Conservation (phyloP, 345 rosid genomes). For the Brassica incana region DNA sequence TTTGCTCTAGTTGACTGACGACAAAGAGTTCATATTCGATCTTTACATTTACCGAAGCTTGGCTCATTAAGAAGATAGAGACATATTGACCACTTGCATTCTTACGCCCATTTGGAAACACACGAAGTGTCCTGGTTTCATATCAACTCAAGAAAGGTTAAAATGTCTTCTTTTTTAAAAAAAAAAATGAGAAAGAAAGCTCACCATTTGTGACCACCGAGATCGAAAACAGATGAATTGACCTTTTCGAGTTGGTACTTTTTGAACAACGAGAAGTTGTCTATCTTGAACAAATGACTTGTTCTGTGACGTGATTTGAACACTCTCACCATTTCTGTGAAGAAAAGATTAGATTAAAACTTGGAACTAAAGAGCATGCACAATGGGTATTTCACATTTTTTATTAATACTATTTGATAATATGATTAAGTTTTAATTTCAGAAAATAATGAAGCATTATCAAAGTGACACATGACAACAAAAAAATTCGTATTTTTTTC, state of each 20-base stretch:
- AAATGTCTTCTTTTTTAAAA: background rate
- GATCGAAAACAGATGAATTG: slow-evolving; percentile 23
- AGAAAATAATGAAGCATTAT: too few species aligned
- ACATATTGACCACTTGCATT: background rate
- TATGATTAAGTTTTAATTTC: too few species aligned
- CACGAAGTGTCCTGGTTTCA: slow-evolving; percentile 16
- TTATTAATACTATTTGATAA: too few species aligned
- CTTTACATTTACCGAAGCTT: background rate
- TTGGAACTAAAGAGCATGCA: background rate
- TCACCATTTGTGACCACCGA: slow-evolving; percentile 25
- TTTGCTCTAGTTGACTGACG: background rate
- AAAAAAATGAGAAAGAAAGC: background rate
- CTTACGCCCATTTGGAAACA: slow-evolving; percentile 14
- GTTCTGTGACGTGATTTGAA: slow-evolving; percentile 15
- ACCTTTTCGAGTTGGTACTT: background rate
- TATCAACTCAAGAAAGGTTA: background rate
- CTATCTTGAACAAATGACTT: slow-evolving; percentile 40
- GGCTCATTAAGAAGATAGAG: slow-evolving; percentile 15
- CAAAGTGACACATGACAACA: too few species aligned
- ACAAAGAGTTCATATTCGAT: background rate
- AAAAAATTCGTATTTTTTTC: too few species aligned
- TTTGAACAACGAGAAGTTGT: slow-evolving; percentile 34
- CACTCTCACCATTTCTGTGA: background rate
- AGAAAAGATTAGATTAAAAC: background rate
- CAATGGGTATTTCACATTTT: too few species aligned